Evolutionary conservation across 2,329 filamentous ascomycete species (phyloP).

Genomic region (Chrysoporthe deuterocubensis): DNA sequence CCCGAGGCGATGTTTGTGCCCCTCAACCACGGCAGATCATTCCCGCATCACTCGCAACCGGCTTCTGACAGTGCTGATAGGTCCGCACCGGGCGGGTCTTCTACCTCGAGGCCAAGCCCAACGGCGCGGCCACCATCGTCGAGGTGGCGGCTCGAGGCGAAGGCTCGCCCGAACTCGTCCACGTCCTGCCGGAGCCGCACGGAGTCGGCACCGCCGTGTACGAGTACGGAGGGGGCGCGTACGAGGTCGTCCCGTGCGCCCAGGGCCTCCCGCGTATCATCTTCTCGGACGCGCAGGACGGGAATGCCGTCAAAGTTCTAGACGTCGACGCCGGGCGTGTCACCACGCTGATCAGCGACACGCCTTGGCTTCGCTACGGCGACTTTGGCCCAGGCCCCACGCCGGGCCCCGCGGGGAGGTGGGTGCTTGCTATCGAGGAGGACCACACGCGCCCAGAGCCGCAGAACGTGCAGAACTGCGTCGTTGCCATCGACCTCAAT

Average conservation of each 20-base stretch:
- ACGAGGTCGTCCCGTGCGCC: slow-evolving; percentile 3
- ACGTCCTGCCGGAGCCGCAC: slow-evolving; percentile 30
- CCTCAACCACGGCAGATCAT: neutral
- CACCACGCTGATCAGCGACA: slow-evolving; percentile 37
- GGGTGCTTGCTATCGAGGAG: slow-evolving; percentile 57
- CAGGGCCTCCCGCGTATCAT: slow-evolving; percentile 45
- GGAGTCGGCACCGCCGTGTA: slow-evolving; percentile 21
- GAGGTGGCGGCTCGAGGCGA: slow-evolving; percentile 41
- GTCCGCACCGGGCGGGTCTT: slow-evolving; percentile 40
- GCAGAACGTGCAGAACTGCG: slow-evolving; percentile 40
- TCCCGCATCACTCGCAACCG: neutral
- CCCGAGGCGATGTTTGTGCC: slow-evolving; percentile 41
- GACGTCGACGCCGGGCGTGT: slow-evolving; percentile 43
- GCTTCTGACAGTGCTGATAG: slow-evolving; percentile 28
- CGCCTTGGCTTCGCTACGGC: slow-evolving; percentile 45
- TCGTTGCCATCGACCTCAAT: slow-evolving; percentile 45
- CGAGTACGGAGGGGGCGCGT: slow-evolving; percentile 24
- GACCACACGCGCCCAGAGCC: slow-evolving; percentile 47
- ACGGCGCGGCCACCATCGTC: slow-evolving; percentile 50
- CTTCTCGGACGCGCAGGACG: slow-evolving; percentile 48
- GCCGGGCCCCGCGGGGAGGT: slow-evolving; percentile 33
- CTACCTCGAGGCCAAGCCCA: slow-evolving; percentile 43
- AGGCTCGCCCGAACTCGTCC: neutral
- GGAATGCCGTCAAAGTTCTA: slow-evolving; percentile 47
- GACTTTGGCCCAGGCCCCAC: slow-evolving; percentile 47